Conservation (phyloP, 2,329 filamentous ascomycete genomes). For the Neonectria neomacrospora region DNA sequence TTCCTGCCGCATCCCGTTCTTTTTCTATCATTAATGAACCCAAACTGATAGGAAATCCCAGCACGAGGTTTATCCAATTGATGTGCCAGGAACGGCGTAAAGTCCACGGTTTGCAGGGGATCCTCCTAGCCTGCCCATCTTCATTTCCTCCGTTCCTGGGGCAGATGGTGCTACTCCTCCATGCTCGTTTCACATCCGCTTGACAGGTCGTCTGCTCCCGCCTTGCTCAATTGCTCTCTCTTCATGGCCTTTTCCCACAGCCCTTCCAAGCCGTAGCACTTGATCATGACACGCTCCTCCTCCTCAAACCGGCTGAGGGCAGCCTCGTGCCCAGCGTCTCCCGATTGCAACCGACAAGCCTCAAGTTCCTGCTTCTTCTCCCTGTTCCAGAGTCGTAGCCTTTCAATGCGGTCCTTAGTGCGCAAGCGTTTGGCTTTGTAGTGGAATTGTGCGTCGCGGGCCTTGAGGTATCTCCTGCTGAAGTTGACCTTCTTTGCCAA, state of each 20-base stretch:
- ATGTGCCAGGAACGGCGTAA: background rate
- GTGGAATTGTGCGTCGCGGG: slow-evolving; percentile 34
- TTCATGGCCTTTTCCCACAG: slow-evolving; percentile 33
- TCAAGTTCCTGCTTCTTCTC: slow-evolving; percentile 33
- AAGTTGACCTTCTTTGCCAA: slow-evolving; percentile 26
- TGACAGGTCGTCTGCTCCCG: slow-evolving; percentile 28
- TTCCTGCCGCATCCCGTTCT: background rate
- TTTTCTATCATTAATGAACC: too few species aligned
- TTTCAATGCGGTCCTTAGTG: slow-evolving; percentile 31
- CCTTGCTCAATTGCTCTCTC: slow-evolving; percentile 4
- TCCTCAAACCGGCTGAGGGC: slow-evolving; percentile 27
- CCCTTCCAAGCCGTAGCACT: slow-evolving; percentile 32
- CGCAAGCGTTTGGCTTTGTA: slow-evolving; percentile 34
- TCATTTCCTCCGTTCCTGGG: background rate
- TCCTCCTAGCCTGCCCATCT: background rate
- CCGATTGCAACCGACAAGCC: slow-evolving; percentile 22
- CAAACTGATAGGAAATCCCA: background rate
- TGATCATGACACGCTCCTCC: slow-evolving; percentile 33
- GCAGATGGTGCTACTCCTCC: slow-evolving; percentile 14
- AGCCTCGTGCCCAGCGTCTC: slow-evolving; percentile 25
- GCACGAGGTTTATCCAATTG: background rate
- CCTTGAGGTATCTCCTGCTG: slow-evolving; percentile 30
- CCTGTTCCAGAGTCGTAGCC: slow-evolving; percentile 34
- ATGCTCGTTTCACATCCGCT: slow-evolving; percentile 31
- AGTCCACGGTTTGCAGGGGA: background rate